A percentile compares a stretch with the other conserved stretches of the same genome.
These are phyloP conservation scores for Thermoascus crustaceus DNA, from an alignment of 2,329 filamentous ascomycete genomes.

Conservation along the genomic window DNA sequence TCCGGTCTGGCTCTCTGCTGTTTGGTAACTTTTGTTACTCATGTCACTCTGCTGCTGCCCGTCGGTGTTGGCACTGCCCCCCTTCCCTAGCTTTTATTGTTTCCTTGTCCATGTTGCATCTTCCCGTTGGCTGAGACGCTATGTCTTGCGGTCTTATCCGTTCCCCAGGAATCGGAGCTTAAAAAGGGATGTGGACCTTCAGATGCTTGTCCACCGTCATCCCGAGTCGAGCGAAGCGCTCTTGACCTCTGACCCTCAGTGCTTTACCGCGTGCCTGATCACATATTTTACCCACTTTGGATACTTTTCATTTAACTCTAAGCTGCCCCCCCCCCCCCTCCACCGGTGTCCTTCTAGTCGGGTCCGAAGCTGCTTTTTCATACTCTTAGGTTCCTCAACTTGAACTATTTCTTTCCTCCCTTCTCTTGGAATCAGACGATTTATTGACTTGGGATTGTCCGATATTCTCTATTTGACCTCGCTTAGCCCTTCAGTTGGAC, in stretches of 20 bases:
- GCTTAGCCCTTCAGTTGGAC: no score
- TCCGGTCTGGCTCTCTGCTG: neutral
- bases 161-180: conserved; percentile 13
- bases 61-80: conserved; percentile 5
- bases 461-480: no score
- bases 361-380: conserved; percentile 6
- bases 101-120: conserved; percentile 14
- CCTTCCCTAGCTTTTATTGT: conserved; percentile 12
- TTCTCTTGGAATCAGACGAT: no score
- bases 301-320: conserved; percentile 21
- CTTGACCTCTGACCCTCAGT: conserved; percentile 24
- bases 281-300: conserved; percentile 26
- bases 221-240: conserved; percentile 9
- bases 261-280: conserved; percentile 24
- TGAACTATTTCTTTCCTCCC: conserved; percentile 8
- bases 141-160: conserved; percentile 18
- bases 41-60: conserved; percentile 3
- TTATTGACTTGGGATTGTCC: no score
- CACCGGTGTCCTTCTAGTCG: conserved; percentile 7
- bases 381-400: conserved; percentile 9
- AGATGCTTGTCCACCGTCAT: conserved; percentile 26
- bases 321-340: conserved; percentile 15
- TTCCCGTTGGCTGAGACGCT: conserved; percentile 12
- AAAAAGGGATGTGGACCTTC: conserved; percentile 16
- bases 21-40: conserved; percentile 1